Evolutionary conservation across 1,139 yeast species (phyloP), one percentile per base, ranked within the genome.

Genomic region (Suhomyces yuchorum): DNA sequence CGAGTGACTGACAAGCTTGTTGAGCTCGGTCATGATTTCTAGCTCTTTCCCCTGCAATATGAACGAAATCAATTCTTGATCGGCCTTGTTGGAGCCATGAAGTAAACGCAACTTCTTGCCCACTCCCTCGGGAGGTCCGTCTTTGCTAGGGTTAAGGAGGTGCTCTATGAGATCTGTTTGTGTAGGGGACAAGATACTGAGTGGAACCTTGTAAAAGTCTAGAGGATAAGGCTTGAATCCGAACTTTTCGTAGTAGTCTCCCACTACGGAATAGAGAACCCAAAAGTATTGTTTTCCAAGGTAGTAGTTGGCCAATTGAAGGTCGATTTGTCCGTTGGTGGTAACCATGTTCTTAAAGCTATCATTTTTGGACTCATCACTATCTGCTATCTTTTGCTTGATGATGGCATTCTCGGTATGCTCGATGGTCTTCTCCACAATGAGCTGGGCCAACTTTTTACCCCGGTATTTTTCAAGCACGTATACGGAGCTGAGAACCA

Each of bases 181-280:
- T 5, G 55, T 55, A 1, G 53, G 46, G n/a, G 60, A 52, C 5
- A 61, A 49, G 18, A 65, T 47, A 9, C 38, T 40, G 11, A 30
- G 19, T 1, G 78, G 77, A 12, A 74, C 54, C 48, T 60, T 58
- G 51, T 67, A 74, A 46, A 68, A 65, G 39, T 73, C 73, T 26
- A 71, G 36, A 0, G 78, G 78, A 49, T 57, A 70, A 2, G 62
- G 50, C 46, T 70, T 71, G 57, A 75, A 75, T 1, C 79, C 80
- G 52, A 72, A 68, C 47, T 66, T 57, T 47, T 63, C 64, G 50
- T 73, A 75, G 42, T 59, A 70, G 9, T 54, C 57, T 8, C 66
- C 70, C 4, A 66, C 66, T 1, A 66, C 71, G 3, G 78, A 73
- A 54, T 73, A 71, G 47, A 73, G 62, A 18, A 57, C 55, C 79